Evolutionary conservation across 2,329 filamentous ascomycete genomes (phyloP).

Genomic region (Didymella segeticola): DNA sequence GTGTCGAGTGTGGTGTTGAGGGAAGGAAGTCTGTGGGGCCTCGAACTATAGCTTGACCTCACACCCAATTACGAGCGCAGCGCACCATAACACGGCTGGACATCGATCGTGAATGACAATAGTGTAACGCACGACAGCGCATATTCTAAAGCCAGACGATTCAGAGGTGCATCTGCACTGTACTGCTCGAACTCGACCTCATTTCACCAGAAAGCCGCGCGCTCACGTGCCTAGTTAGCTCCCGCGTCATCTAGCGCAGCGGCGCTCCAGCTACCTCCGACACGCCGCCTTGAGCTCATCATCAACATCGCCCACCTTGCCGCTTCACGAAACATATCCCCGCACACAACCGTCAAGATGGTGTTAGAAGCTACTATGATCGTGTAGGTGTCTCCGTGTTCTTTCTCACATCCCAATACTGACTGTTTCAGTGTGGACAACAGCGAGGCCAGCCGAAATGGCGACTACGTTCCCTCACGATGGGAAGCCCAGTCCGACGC

Average conservation of each 20-base stretch:
- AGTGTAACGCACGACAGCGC: too few species aligned
- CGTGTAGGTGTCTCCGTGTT: constrained; percentile 59
- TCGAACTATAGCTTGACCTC: constrained; percentile 3
- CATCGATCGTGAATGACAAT: too few species aligned
- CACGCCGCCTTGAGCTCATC: constrained; percentile 31
- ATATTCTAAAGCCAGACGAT: too few species aligned
- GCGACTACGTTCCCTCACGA: constrained; percentile 87
- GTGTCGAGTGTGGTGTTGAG: constrained; percentile 22
- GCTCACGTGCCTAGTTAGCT: constrained; percentile 9
- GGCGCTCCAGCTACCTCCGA: constrained; percentile 27
- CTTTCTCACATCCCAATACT: constrained; percentile 18
- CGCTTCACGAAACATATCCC: constrained; percentile 11
- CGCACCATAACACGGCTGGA: not conserved
- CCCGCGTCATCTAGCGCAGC: constrained; percentile 10
- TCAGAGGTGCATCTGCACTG: too few species aligned
- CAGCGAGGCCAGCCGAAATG: constrained; percentile 97
- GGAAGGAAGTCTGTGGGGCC: constrained; percentile 16
- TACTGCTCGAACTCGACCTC: not conserved
- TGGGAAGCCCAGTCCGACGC: constrained; percentile 97
- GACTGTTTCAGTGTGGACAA: constrained; percentile 78
- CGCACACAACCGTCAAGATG: constrained; percentile 69
- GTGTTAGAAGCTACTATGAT: constrained; percentile 99
- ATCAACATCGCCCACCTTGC: constrained; percentile 23
- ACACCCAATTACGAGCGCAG: not conserved
- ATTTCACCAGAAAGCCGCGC: constrained; percentile 10